Evolutionary conservation across 495 filamentous ascomycete species (phyloP).

Genomic region (Lasiosphaeria hispida): DNA sequence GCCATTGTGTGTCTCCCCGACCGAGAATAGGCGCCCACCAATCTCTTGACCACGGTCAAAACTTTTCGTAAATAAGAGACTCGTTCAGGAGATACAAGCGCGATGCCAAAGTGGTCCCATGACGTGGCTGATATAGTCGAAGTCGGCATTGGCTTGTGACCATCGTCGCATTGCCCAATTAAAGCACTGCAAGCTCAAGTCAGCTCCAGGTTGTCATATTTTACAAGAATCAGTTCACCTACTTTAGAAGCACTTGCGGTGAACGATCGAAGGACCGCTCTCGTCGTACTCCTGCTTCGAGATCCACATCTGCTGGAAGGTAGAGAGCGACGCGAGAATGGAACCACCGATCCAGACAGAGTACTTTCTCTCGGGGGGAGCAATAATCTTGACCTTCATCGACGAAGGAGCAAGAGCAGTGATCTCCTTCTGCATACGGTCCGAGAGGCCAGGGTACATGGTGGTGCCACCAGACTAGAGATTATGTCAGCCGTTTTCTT

Average conservation of each 20-base stretch:
- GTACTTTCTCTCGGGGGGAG: conserved; percentile 96
- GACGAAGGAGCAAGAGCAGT: conserved; percentile 97
- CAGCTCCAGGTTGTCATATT: not conserved
- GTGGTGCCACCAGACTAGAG: conserved; percentile 94
- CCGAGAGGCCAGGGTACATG: conserved; percentile 99
- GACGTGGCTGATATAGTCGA: conserved; percentile 33
- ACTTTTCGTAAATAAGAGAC: conserved; percentile 52
- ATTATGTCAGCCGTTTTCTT: conserved; percentile 21
- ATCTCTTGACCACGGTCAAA: conserved; percentile 44
- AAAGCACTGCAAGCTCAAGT: conserved; percentile 8
- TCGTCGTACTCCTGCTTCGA: conserved; percentile 99
- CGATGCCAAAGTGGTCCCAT: conserved; percentile 36
- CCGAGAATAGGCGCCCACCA: conserved; percentile 45
- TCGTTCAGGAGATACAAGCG: conserved; percentile 44
- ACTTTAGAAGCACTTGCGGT: conserved; percentile 99
- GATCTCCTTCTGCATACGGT: conserved; percentile 99
- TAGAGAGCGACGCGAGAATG: conserved; percentile 97
- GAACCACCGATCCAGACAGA: conserved; percentile 99
- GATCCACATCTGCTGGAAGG: conserved; percentile 99
- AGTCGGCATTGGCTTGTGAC: conserved; percentile 35
- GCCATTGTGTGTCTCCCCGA: conserved; percentile 42
- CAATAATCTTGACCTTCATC: conserved; percentile 99
- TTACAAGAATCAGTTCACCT: not conserved
- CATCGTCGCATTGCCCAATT: conserved; percentile 23
- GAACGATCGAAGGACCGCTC: conserved; percentile 97